Conservation (phyloP, 495 filamentous ascomycete species). For the Penicillium macrosclerotiorum region DNA sequence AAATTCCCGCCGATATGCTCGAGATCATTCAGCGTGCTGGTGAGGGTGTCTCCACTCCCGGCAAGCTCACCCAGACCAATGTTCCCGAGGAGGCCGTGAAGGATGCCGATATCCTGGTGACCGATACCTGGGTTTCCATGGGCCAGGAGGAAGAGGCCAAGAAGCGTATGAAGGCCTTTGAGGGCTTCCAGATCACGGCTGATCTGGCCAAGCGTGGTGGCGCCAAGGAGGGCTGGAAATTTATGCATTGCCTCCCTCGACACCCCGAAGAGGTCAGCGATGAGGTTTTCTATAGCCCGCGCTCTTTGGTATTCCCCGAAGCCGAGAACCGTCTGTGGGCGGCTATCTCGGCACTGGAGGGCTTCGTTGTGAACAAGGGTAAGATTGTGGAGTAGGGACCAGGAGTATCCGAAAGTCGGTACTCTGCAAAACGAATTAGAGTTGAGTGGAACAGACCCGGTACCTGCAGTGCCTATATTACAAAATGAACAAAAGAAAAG, state of each 20-base stretch:
- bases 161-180: constrained; percentile 75
- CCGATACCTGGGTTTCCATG: constrained; percentile 98
- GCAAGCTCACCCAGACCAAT: constrained; percentile 68
- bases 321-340: constrained; percentile 94
- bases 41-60: constrained; percentile 52
- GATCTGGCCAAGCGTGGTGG: constrained; percentile 80
- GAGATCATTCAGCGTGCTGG: constrained; percentile 63
- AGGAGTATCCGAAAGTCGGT: neutral
- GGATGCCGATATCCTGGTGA: constrained; percentile 85
- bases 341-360: constrained; percentile 80
- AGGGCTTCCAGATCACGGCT: constrained; percentile 84
- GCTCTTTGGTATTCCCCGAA: constrained; percentile 86
- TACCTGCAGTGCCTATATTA: no score
- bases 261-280: constrained; percentile 92
- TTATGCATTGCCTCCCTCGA: constrained; percentile 98
- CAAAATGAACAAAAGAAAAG: no score
- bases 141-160: constrained; percentile 84
- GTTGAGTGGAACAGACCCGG: no score
- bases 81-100: constrained; percentile 86
- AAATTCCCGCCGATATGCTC: constrained; percentile 69
- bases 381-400: constrained; percentile 51
- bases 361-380: constrained; percentile 88
- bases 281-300: constrained; percentile 83
- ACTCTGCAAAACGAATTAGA: no score
- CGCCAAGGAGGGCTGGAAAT: constrained; percentile 88